Percentiles rank a stretch among this genome's conserved stretches.
Evolutionary conservation across 352 stramenopile genomes (phyloP).

Genomic region (Phytophthora niederhauseri): DNA sequence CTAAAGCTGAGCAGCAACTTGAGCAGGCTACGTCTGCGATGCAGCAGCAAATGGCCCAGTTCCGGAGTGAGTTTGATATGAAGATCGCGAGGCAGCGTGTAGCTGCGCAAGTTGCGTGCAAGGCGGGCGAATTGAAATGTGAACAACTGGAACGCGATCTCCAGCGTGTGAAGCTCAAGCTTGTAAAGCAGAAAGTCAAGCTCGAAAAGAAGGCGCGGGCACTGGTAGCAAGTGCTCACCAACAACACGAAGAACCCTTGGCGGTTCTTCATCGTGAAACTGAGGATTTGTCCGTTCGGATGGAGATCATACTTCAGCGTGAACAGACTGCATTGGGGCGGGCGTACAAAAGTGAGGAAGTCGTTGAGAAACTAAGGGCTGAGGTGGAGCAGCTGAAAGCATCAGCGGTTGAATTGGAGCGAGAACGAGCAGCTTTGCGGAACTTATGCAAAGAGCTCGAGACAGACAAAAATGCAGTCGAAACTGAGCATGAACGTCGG

Average conservation of each 20-base stretch:
- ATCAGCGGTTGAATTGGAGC: constrained; percentile 20
- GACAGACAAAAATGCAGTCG: constrained; percentile 23
- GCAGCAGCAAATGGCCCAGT: constrained; percentile 40
- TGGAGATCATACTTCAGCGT: constrained; percentile 25
- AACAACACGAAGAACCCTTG: constrained; percentile 26
- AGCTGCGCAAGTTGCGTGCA: constrained; percentile 37
- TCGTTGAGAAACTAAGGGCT: constrained; percentile 17
- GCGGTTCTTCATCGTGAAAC: constrained; percentile 26
- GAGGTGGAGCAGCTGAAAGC: constrained; percentile 28
- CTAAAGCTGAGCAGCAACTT: constrained; percentile 26
- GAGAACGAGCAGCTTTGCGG: constrained; percentile 14
- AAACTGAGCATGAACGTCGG: constrained; percentile 29
- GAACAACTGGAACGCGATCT: constrained; percentile 32
- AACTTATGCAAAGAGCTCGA: constrained; percentile 33
- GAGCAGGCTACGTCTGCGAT: constrained; percentile 42
- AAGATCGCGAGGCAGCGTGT: constrained; percentile 35
- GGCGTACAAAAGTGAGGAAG: constrained; percentile 25
- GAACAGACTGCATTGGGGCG: constrained; percentile 24
- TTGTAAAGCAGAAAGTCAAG: constrained; percentile 55
- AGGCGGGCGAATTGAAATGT: constrained; percentile 33
- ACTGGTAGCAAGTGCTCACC: constrained; percentile 35
- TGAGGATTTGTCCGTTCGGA: constrained; percentile 14
- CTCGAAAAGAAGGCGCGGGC: constrained; percentile 57
- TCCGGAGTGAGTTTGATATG: constrained; percentile 33
- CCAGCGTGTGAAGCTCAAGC: constrained; percentile 29